Percentiles rank a stretch among this genome's conserved stretches.
Evolutionary conservation across 2,329 filamentous ascomycete species (phyloP).

Genomic region (Talaromyces atroroseus): DNA sequence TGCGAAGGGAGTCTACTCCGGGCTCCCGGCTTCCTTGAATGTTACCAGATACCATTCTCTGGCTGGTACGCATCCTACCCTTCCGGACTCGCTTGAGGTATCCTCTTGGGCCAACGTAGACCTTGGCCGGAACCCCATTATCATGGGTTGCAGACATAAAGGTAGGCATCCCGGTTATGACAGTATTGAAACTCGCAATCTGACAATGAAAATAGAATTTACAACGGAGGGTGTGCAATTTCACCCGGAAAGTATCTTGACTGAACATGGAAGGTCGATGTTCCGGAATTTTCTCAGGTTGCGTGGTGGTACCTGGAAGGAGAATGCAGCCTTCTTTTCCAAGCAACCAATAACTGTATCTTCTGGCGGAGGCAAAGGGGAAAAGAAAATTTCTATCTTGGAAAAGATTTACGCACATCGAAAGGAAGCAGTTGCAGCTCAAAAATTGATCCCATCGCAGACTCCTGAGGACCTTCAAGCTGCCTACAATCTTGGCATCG

Average conservation of each 20-base stretch:
- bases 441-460: constrained; percentile 81
- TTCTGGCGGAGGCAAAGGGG: constrained; percentile 25
- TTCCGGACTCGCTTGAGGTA: constrained; percentile 80
- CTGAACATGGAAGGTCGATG: constrained; percentile 81
- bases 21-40: constrained; percentile 71
- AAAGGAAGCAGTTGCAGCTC: constrained; percentile 66
- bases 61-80: constrained; percentile 79
- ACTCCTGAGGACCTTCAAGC: constrained; percentile 78
- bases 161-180: neutral
- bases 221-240: constrained; percentile 85
- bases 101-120: constrained; percentile 71
- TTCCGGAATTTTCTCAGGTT: constrained; percentile 85
- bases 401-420: constrained; percentile 85
- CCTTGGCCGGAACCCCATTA: constrained; percentile 72
- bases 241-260: constrained; percentile 94
- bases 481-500: constrained; percentile 75
- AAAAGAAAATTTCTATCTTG: constrained; percentile 76
- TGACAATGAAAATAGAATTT: constrained; percentile 60
- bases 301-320: constrained; percentile 86
- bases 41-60: constrained; percentile 96
- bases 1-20: constrained; percentile 80
- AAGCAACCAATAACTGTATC: constrained; percentile 6
- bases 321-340: constrained; percentile 52
- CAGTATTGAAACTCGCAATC: neutral
- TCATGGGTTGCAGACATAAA: constrained; percentile 95